Conservation (phyloP, 805 yeast genomes). For the Metschnikowia proteae region DNA sequence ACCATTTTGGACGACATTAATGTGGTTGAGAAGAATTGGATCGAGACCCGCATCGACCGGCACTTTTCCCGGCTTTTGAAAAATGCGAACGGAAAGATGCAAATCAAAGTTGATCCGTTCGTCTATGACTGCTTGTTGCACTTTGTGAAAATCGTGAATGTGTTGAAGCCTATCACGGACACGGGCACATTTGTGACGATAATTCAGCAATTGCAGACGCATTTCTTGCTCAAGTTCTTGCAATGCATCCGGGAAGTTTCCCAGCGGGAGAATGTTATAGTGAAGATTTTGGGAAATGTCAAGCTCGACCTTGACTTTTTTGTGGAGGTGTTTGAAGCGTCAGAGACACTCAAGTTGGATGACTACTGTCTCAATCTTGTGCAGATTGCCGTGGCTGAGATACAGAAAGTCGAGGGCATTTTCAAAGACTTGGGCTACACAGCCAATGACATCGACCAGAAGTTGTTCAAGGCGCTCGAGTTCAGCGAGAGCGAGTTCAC, state of each 20-base stretch:
- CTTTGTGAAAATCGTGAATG: constrained; percentile 38
- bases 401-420: constrained; percentile 24
- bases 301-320: constrained; percentile 38
- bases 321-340: constrained; percentile 36
- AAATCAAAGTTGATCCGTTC: constrained; percentile 32
- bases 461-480: constrained; percentile 25
- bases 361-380: constrained; percentile 32
- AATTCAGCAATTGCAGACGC: constrained; percentile 37
- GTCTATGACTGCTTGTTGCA: constrained; percentile 38
- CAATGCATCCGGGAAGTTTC: constrained; percentile 27
- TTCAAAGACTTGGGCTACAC: constrained; percentile 23
- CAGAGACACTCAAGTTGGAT: constrained; percentile 31
- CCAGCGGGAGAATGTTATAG: constrained; percentile 16
- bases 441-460: constrained; percentile 26
- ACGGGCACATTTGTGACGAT: constrained; percentile 32
- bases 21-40: constrained; percentile 33
- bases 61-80: constrained; percentile 19
- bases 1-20: constrained; percentile 40
- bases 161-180: constrained; percentile 39
- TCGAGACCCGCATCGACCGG: constrained; percentile 26
- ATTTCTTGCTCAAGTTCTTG: constrained; percentile 31
- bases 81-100: constrained; percentile 10
- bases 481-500: constrained; percentile 32
- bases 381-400: constrained; percentile 27
- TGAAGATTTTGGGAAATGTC: constrained; percentile 24